These are phyloP conservation scores for Phytophthora sansomeana DNA, from an alignment of 352 stramenopile genomes.

Conservation along the genomic window DNA sequence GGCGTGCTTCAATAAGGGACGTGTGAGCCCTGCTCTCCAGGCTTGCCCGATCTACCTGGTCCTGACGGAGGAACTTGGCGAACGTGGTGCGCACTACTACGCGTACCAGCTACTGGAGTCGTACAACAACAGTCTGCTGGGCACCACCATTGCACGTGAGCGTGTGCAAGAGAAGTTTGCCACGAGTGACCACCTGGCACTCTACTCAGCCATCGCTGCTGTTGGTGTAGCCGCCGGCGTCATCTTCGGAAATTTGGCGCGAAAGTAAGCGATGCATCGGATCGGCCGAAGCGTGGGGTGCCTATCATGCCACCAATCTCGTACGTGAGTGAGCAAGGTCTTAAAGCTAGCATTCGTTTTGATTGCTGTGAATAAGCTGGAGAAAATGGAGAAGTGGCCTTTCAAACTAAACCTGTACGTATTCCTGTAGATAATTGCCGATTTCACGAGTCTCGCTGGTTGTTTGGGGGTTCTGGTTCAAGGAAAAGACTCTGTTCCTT, in stretches of 20 bases:
- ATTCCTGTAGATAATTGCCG: not conserved
- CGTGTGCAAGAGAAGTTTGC: slow-evolving; percentile 45
- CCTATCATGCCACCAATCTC: no score
- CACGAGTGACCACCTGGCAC: slow-evolving; percentile 45
- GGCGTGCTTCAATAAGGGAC: slow-evolving; percentile 82
- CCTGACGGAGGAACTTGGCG: slow-evolving; percentile 86
- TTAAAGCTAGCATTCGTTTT: not conserved
- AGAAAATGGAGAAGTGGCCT: slow-evolving; percentile 11
- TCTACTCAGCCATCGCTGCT: slow-evolving; percentile 57
- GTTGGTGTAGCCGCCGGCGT: slow-evolving; percentile 44
- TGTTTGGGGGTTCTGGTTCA: slow-evolving; percentile 33
- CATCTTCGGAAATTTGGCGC: slow-evolving; percentile 29
- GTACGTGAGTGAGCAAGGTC: no score
- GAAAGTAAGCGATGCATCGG: slow-evolving; percentile 24
- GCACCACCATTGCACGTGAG: slow-evolving; percentile 40
- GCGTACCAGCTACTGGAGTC: slow-evolving; percentile 77
- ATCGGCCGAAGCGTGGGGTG: no score
- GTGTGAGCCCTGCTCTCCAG: slow-evolving; percentile 73
- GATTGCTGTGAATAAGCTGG: slow-evolving; percentile 14
- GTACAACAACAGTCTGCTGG: slow-evolving; percentile 57
- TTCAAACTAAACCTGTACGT: not conserved
- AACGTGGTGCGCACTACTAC: slow-evolving; percentile 88
- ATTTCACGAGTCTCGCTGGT: slow-evolving; percentile 40
- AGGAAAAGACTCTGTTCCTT: slow-evolving; percentile 41
- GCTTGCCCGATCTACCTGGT: slow-evolving; percentile 86